Evolutionary conservation across 2,329 filamentous ascomycete species (phyloP), one percentile per base, ranked within the genome.

Genomic region (Dactylellina leptospora): DNA sequence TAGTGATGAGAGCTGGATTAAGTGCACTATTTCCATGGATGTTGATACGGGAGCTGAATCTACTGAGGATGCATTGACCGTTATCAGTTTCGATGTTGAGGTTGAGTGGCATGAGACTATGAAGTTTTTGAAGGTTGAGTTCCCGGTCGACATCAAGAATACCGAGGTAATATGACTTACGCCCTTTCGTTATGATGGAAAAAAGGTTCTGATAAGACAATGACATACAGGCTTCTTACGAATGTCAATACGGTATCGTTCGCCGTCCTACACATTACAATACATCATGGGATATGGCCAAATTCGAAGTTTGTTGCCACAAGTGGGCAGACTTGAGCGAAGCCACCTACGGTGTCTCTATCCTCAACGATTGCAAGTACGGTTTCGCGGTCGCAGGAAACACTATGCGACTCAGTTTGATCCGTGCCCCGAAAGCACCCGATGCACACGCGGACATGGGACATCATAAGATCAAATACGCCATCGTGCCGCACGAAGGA

Each of bases 111-210:
- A 89, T 76, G 95, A 99, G 80, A 92, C 87, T 10, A 97, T 95
- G 89, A 96, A 95, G 79, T 97, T 97, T 84, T 85, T 99, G 78
- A 99, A 99, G 83, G 93, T 97, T 54, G 95, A 99, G 79, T 99
- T 99, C 81, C 93, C 95, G 0, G 93, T 97, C 74, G 89, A 96
- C 77, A 85, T 97, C 74, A 86, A 88, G 76, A 97, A 93, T 80
- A 96, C 90, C 0, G 92, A 97, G 80, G 95, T 95, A 28, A 88
- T 2, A 25, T 25, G n/a, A 11, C n/a, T n/a, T 27, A 18, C 8
- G 22, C 23, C 2, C 16, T 13, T 10, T 23, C 28, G 25, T 16
- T 16, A 28, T 22, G n/a, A 4, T 20, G 6, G 4, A 3, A 13
- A 11, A n/a, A n/a, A n/a, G n/a, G n/a, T n/a, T n/a, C n/a, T 30